Percentiles rank a stretch among this genome's conserved stretches.
Evolutionary conservation across 306 rosid species (phyloP).

Genomic region (Fragaria iinumae): DNA sequence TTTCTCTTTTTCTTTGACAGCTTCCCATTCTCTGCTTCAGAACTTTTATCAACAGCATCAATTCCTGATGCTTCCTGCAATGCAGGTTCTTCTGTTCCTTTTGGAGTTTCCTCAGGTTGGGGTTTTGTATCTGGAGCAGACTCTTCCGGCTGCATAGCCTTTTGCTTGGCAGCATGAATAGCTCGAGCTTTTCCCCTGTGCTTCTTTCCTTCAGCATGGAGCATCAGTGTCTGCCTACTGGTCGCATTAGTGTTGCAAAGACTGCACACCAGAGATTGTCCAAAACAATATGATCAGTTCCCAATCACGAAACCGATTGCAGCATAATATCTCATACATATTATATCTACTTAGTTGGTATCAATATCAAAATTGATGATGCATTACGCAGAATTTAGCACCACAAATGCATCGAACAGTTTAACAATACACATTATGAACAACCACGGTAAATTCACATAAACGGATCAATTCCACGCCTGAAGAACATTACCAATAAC

Average conservation of each 20-base stretch:
- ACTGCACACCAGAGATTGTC: conserved; percentile 43
- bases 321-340: not conserved
- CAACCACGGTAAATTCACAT: not conserved
- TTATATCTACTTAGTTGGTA: not conserved
- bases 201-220: conserved; percentile 98
- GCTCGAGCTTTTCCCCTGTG: conserved; percentile 85
- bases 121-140: conserved; percentile 38
- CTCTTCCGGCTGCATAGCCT: conserved; percentile 38
- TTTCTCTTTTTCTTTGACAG: conserved; percentile 65
- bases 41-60: conserved; percentile 14
- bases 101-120: conserved; percentile 34
- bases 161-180: conserved; percentile 59
- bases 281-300: conserved; percentile 12
- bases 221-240: conserved; percentile 81
- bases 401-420: not conserved
- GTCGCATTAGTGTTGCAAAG: conserved; percentile 86
- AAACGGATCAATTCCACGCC: not conserved
- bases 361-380: not conserved
- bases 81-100: conserved; percentile 31
- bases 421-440: not conserved
- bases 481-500: not conserved
- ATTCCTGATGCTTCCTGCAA: conserved; percentile 36
- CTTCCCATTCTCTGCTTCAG: conserved; percentile 35
- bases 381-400: not conserved
- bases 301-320: not conserved